Evolutionary conservation across 805 yeast species (phyloP), one percentile per base, ranked within the genome.

Genomic region (Yarrowia osloensis): DNA sequence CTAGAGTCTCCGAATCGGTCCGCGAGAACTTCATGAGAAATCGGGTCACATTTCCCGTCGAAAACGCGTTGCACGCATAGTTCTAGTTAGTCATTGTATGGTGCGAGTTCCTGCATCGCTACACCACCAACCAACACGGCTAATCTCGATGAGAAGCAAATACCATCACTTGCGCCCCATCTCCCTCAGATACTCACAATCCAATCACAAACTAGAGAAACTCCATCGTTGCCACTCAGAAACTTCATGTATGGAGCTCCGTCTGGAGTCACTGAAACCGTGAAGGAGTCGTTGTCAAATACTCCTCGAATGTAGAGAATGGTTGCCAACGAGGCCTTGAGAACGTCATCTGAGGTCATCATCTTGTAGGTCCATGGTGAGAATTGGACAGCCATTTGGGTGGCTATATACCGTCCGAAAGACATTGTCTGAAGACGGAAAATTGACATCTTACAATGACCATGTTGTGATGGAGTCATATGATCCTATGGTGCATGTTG

Each of bases 271-370:
- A 8, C 11, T 4, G 28, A 17, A 3, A 28, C 37, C n/a, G 26
- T 2, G 28, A 22, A 57, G 4, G 39, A 35, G 1, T 19, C 24
- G 21, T 15, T 24, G 15, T 12, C 35, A 19, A 57, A 57, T 13
- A 57, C 49, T 19, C 63, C 63, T 19, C 63, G 63, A 21, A 57
- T 40, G 49, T 57, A 57, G 15, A 57, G 37, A 29, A 57, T 57
- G 26, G 63, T 57, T 0, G 63, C 63, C 49, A 57, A 13, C 1
- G 63, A 57, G 37, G 37, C 63, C 13, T 21, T 33, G 4, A 57
- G 21, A 2, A 40, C 63, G 1, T 57, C 63, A 37, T 57, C 37
- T 4, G 63, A 2, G 63, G 39, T 40, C 63, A 55, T 33, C 17
- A 35, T 35, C n/a, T 8, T 2, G 31, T 8, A 28, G 31, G 31